These are phyloP conservation scores for Scortechinia acanthostroma DNA, from an alignment of 2,329 filamentous ascomycete genomes.

Conservation along the genomic window DNA sequence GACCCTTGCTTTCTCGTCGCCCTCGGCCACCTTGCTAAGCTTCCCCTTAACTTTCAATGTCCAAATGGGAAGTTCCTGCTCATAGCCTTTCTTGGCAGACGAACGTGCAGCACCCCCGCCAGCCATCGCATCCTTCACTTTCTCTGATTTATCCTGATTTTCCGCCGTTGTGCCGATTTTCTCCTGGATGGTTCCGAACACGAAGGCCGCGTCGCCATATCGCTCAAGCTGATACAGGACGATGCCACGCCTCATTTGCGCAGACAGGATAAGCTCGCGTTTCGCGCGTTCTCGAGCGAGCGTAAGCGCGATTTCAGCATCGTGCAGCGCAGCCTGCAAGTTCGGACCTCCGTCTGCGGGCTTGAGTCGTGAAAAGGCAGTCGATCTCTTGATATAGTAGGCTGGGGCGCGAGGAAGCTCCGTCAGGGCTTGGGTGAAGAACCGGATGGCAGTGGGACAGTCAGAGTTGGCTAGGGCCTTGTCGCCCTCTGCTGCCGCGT, in stretches of 20 bases:
- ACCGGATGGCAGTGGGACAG: constrained; percentile 42
- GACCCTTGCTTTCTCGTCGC: constrained; percentile 29
- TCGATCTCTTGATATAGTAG: constrained; percentile 60
- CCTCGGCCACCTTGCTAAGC: constrained; percentile 32
- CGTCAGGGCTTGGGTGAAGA: constrained; percentile 41
- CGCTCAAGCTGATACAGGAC: constrained; percentile 46
- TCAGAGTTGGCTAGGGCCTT: constrained; percentile 43
- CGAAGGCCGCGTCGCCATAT: constrained; percentile 47
- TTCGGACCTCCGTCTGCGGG: constrained; percentile 4
- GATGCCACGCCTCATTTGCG: constrained; percentile 53
- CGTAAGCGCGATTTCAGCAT: constrained; percentile 36
- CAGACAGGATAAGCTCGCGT: constrained; percentile 52
- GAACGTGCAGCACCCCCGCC: constrained; percentile 10
- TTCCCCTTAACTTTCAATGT: constrained; percentile 39
- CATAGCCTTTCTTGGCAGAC: constrained; percentile 11
- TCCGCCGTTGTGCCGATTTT: constrained; percentile 18
- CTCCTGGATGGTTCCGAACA: constrained; percentile 43
- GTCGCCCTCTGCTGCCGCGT: constrained; percentile 30
- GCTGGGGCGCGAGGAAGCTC: constrained; percentile 47
- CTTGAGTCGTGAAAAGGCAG: constrained; percentile 47
- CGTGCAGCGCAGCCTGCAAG: constrained; percentile 29
- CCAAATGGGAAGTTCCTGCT: constrained; percentile 38
- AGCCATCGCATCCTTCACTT: constrained; percentile 12
- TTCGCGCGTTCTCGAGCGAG: constrained; percentile 44
- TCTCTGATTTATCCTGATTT: constrained; percentile 6